Conservation (phyloP, 495 filamentous ascomycete genomes). For the Penicillium nucicola region DNA sequence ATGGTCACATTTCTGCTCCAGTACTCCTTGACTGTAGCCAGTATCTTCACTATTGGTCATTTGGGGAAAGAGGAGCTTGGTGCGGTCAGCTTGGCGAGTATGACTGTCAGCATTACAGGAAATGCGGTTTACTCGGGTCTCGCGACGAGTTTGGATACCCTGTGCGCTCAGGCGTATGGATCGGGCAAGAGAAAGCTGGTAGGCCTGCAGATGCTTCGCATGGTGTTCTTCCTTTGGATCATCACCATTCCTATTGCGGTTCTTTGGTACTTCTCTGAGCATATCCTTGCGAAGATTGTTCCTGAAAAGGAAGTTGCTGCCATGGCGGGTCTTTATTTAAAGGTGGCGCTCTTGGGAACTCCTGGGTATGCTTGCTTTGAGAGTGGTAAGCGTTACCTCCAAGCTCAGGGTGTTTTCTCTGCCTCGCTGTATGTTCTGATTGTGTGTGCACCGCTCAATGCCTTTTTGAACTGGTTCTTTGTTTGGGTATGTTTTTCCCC, state of each 20-base stretch:
- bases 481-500: slow-evolving; percentile 55
- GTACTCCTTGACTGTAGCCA: slow-evolving; percentile 69
- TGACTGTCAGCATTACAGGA: slow-evolving; percentile 72
- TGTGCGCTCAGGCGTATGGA: slow-evolving; percentile 75
- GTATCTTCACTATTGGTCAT: slow-evolving; percentile 66
- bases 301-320: slow-evolving; percentile 61
- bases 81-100: slow-evolving; percentile 62
- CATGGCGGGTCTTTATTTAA: slow-evolving; percentile 66
- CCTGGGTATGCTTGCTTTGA: slow-evolving; percentile 73
- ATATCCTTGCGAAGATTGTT: slow-evolving; percentile 59
- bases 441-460: slow-evolving; percentile 69
- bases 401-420: slow-evolving; percentile 71
- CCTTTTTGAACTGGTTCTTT: slow-evolving; percentile 70
- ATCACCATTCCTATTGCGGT: slow-evolving; percentile 64
- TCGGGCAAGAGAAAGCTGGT: slow-evolving; percentile 66
- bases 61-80: slow-evolving; percentile 62
- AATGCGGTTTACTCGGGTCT: slow-evolving; percentile 71
- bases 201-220: slow-evolving; percentile 69
- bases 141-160: slow-evolving; percentile 69
- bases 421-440: slow-evolving; percentile 65
- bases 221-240: slow-evolving; percentile 61
- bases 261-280: slow-evolving; percentile 60
- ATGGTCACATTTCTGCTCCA: slow-evolving; percentile 73
- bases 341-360: slow-evolving; percentile 61
- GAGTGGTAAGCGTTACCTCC: slow-evolving; percentile 68